A percentile compares a stretch with the other conserved stretches of the same genome.
These are phyloP conservation scores for Sophora flavescens DNA, from an alignment of 306 rosid species.

Conservation along the genomic window DNA sequence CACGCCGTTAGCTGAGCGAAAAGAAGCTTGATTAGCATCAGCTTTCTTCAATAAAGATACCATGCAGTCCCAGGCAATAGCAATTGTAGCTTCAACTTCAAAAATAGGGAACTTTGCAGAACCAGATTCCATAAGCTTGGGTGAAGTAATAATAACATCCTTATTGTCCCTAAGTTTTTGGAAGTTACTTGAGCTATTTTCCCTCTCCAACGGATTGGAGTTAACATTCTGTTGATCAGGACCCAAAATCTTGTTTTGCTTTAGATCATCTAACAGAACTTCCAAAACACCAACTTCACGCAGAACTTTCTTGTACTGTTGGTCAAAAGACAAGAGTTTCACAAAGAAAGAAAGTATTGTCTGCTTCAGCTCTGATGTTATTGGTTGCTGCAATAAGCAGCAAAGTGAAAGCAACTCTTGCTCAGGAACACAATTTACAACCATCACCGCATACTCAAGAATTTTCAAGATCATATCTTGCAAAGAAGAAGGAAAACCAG, in stretches of 20 bases:
- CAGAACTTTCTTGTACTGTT: conserved; percentile 92
- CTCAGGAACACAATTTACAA: conserved; percentile 97
- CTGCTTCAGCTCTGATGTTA: conserved; percentile 88
- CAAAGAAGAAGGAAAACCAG: conserved; percentile 80
- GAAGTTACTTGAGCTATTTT: conserved; percentile 72
- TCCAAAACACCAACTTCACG: conserved; percentile 99
- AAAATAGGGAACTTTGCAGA: conserved; percentile 90
- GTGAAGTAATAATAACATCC: conserved; percentile 90
- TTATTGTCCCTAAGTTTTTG: conserved; percentile 75
- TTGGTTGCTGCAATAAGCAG: conserved; percentile 96
- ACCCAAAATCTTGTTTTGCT: conserved; percentile 79
- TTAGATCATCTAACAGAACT: conserved; percentile 93
- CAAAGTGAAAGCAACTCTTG: conserved; percentile 99
- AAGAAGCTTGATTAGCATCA: conserved; percentile 85
- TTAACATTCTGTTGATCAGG: conserved; percentile 66
- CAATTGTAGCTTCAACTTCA: conserved; percentile 75
- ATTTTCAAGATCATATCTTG: conserved; percentile 95
- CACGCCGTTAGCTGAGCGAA: conserved; percentile 86
- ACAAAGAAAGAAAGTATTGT: conserved; percentile 92
- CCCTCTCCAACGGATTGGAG: conserved; percentile 63
- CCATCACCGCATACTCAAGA: conserved; percentile 99
- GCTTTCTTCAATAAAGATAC: conserved; percentile 89
- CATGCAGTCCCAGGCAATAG: conserved; percentile 98
- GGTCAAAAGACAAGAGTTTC: conserved; percentile 96
- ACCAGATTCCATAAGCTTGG: conserved; percentile 79